phyloP scores from a whole-genome alignment of 2,329 filamentous ascomycete genomes.

The Alternaria sp. region DNA sequence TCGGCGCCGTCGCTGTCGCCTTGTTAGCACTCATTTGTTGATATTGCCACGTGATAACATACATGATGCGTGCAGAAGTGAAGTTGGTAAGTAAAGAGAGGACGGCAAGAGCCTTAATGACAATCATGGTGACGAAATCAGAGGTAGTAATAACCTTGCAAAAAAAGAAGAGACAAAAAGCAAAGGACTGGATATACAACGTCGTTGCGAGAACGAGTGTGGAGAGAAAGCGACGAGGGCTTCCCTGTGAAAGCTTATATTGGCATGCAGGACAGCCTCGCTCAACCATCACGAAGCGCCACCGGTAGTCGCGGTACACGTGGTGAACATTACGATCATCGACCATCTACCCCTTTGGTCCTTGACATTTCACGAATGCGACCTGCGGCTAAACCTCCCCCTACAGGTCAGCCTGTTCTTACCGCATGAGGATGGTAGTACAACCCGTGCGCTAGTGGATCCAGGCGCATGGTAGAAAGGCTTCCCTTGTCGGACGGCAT shows the following conservation, averaged over 20 bases:
- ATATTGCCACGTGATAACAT: not conserved
- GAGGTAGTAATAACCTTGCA: not conserved
- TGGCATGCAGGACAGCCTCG: not conserved
- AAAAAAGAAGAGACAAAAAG: slow-evolving; percentile 7
- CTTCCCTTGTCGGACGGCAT: not conserved
- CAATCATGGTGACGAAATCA: slow-evolving; percentile 8
- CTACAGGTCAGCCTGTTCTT: not conserved
- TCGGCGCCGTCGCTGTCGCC: slow-evolving; percentile 25
- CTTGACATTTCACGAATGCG: not conserved
- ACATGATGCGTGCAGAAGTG: slow-evolving; percentile 10
- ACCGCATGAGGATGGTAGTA: not conserved
- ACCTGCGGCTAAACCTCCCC: not conserved
- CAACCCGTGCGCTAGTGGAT: not conserved
- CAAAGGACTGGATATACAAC: slow-evolving; percentile 3
- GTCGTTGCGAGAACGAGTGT: not conserved
- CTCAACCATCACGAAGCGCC: not conserved
- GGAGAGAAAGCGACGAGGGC: not conserved
- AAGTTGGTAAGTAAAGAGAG: slow-evolving; percentile 13
- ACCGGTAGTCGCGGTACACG: not conserved
- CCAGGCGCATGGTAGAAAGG: not conserved
- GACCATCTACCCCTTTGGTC: not conserved
- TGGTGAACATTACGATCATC: slow-evolving; percentile 11
- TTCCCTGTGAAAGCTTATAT: slow-evolving; percentile 6
- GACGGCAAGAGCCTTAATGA: slow-evolving; percentile 15
- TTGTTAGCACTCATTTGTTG: not conserved